Base-by-base conservation (phyloP, 2,329 filamentous ascomycete genomes). In the Akanthomyces uredinophilus region DNA sequence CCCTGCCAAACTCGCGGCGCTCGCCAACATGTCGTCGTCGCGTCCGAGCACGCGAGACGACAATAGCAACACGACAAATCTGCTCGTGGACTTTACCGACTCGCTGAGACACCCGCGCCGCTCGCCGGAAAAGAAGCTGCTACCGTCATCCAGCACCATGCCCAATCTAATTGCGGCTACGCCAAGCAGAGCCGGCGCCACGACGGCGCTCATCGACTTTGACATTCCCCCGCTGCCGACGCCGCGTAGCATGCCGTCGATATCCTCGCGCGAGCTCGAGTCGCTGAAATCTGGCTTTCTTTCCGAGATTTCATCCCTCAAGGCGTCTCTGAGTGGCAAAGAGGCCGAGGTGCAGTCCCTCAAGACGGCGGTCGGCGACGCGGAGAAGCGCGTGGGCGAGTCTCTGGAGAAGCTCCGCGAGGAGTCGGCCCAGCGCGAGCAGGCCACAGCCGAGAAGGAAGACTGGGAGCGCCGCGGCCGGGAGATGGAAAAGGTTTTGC, bases 191-290 rank as follows among this genome's bases (percentile, higher is more conserved):
- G 77, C 16, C 22, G 39, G 24, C 39, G 24, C 74, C 51, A 86
- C 90, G 67, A 81, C 86, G 39, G 91, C 89, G 69, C 83, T 95
- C 49, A 84, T 87, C n/a, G 82, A 84, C 66, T 81, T 88, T 70
- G 95, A 98, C 69, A 89, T 98, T 11, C 92, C 93, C n/a, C 92
- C 94, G 0, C 87, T 92, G 67, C 92, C 94, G 2, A 98, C 95
- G 0, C 95, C 95, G 16, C 87, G 94, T 65, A 96, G 92, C 61
- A 85, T 98, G 43, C 95, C 95, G 0, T 91, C 89, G 10, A 89
- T 98, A 67, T 96, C 93, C 2, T 91, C 95, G 1, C 87, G 95
- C 39, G 95, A 99, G 76, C 81, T 98, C 2, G 95, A 99, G 72
- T 91, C 90, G 16, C 81, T 98, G 64, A 98, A 98, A 74, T 97